Evolutionary conservation across 495 filamentous ascomycete genomes (phyloP).

Genomic region (Daldinia childiae): DNA sequence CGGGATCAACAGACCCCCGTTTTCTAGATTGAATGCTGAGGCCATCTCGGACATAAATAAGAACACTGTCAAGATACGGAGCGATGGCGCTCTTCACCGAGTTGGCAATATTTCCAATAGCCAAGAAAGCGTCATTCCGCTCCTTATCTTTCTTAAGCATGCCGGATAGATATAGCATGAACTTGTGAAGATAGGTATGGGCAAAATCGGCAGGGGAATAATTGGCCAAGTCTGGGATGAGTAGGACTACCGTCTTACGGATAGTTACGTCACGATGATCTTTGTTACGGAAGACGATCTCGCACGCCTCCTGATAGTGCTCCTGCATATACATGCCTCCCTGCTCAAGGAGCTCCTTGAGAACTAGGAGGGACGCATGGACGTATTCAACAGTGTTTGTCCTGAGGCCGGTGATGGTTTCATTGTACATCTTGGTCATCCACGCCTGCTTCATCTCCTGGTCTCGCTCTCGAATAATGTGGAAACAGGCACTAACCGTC

Average conservation of each 20-base stretch:
- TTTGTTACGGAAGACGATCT: conserved; percentile 87
- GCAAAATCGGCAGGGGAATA: conserved; percentile 91
- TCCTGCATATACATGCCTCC: conserved; percentile 99
- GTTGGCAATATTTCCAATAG: conserved; percentile 95
- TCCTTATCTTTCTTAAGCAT: conserved; percentile 98
- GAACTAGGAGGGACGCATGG: conserved; percentile 88
- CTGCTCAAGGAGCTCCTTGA: conserved; percentile 89
- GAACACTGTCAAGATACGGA: conserved; percentile 93
- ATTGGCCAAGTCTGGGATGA: conserved; percentile 91
- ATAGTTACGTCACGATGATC: conserved; percentile 90
- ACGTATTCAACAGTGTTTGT: conserved; percentile 81
- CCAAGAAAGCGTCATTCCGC: conserved; percentile 88
- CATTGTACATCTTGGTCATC: conserved; percentile 87
- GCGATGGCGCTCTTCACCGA: conserved; percentile 91
- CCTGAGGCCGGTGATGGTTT: conserved; percentile 80
- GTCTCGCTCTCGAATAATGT: conserved; percentile 91
- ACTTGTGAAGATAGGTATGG: conserved; percentile 83
- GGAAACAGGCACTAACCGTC: conserved; percentile 89
- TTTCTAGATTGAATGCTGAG: conserved; percentile 80
- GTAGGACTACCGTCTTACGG: conserved; percentile 82
- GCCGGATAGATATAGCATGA: conserved; percentile 94
- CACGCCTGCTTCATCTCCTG: conserved; percentile 81
- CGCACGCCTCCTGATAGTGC: conserved; percentile 85
- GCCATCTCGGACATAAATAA: conserved; percentile 90
- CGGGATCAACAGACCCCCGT: conserved; percentile 83